phyloP scores from a whole-genome alignment of 495 filamentous ascomycete genomes.

The Penicillium paradoxum region DNA sequence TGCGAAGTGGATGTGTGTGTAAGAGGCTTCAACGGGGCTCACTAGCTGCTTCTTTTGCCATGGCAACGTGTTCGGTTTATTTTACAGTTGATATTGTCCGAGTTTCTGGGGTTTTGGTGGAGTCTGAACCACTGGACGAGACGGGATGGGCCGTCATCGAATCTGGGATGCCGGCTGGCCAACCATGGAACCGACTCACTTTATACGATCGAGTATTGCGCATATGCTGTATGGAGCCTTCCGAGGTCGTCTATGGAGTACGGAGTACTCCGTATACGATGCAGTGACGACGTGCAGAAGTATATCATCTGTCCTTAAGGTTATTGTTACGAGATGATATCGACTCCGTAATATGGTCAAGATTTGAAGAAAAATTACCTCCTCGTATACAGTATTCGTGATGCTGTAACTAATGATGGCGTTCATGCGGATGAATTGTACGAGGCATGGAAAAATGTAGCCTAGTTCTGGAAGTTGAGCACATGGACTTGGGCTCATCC shows the following conservation, averaged over 20 bases:
- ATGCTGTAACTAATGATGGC: conserved; percentile 11
- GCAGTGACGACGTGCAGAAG: background rate
- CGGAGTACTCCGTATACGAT: too few species aligned
- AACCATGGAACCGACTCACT: conserved; percentile 23
- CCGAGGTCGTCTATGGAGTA: too few species aligned
- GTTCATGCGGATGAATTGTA: conserved; percentile 26
- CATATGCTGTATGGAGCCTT: conserved; percentile 11
- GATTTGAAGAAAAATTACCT: too few species aligned
- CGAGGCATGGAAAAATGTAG: conserved; percentile 11
- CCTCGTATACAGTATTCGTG: background rate
- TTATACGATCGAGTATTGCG: background rate
- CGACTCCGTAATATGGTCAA: too few species aligned
- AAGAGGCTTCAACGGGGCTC: conserved; percentile 12
- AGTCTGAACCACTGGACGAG: conserved; percentile 28
- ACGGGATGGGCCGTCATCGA: conserved; percentile 22
- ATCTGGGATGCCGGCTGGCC: conserved; percentile 12
- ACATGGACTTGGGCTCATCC: conserved; percentile 22
- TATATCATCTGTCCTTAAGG: too few species aligned
- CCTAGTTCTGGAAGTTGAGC: conserved; percentile 22
- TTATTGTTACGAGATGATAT: too few species aligned
- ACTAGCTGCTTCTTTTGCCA: conserved; percentile 16
- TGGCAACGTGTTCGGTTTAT: conserved; percentile 23
- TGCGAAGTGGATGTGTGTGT: conserved; percentile 12
- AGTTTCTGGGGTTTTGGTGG: conserved; percentile 16
- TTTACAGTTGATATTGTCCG: conserved; percentile 6